Base-by-base conservation (phyloP, 805 yeast genomes). In the Yarrowia osloensis region DNA sequence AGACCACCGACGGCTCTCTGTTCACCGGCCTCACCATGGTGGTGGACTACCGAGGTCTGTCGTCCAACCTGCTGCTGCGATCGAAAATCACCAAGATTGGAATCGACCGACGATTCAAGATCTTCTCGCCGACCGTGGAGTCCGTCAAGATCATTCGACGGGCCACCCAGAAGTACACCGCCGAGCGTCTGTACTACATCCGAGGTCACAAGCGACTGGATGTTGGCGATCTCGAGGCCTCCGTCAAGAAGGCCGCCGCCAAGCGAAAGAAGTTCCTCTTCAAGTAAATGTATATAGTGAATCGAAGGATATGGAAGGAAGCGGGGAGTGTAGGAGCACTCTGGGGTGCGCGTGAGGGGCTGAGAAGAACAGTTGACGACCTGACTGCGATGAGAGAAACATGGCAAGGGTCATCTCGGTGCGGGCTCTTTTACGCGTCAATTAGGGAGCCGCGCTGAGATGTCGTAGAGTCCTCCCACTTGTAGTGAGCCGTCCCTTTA, bases 131-230 rank as follows among this genome's bases (percentile, higher is more conserved):
- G 8, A 81, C 86, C 66, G 82, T 95, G 67, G 84, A 86, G 70
- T 85, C 88, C 77, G 82, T 94, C 65, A 98, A 93, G 77, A 77
- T 92, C 44, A 77, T 94, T 69, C 84, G 89, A 77, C 88, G 88
- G 77, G 94, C 96, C 26, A 71, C 74, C 70, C 85, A 84, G 74
- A 87, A 91, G 77, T 86, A 89, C 81, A 81, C 83, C 70, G 86
- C 97, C 84, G 86, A 86, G 79, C 94, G 91, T 82, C 94, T 91
- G 73, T 93, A 88, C 82, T 95, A 91, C 79, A 89, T 95, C 74
- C 89, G 97, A 80, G 88, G 77, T 33, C 79, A 72, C 69, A 81
- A 75, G 69, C 74, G 75, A 67, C 79, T 77, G 68, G 79, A 74
- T 67, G 75, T 74, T 11, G 75, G 75, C 39, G 75, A 74, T 46